These are phyloP conservation scores for Shiraia bambusicola DNA, from an alignment of 2,329 filamentous ascomycete genomes.

Conservation along the genomic window DNA sequence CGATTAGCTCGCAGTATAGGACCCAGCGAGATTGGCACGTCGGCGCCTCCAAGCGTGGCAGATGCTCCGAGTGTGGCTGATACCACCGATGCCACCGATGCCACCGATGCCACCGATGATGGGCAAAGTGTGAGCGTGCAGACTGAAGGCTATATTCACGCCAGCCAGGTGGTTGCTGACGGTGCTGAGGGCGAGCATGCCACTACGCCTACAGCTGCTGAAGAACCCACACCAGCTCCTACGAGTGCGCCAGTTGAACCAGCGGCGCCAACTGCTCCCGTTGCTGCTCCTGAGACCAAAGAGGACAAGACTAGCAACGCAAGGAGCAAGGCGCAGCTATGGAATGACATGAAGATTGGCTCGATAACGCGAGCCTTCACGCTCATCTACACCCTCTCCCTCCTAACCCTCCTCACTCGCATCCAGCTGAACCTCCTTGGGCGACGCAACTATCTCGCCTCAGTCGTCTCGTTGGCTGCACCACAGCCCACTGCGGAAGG, in stretches of 20 bases:
- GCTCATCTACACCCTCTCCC: constrained; percentile 83
- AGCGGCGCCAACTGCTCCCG: too few species aligned
- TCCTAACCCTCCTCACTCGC: constrained; percentile 87
- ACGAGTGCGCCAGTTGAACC: too few species aligned
- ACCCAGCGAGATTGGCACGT: constrained; percentile 60
- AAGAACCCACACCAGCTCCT: constrained; percentile 14
- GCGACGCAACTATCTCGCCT: constrained; percentile 91
- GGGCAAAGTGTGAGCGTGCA: constrained; percentile 73
- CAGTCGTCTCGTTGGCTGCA: constrained; percentile 86
- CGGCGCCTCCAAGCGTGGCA: constrained; percentile 65
- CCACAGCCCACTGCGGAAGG: constrained; percentile 62
- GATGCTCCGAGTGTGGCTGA: constrained; percentile 62
- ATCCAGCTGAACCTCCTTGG: constrained; percentile 97
- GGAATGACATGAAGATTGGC: constrained; percentile 96
- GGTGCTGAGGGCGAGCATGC: constrained; percentile 37
- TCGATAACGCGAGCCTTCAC: constrained; percentile 90
- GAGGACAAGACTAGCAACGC: constrained; percentile 54
- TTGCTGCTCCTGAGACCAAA: constrained; percentile 42
- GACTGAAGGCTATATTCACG: constrained; percentile 80
- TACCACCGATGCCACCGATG: constrained; percentile 59
- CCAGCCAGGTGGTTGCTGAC: constrained; percentile 67
- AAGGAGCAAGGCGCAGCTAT: constrained; percentile 88
- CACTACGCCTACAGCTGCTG: constrained; percentile 30
- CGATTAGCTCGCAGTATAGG: constrained; percentile 62
- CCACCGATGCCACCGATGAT: too few species aligned